phyloP scores from a whole-genome alignment of 257 asterid species.

The Fraxinus quadrangulata region DNA sequence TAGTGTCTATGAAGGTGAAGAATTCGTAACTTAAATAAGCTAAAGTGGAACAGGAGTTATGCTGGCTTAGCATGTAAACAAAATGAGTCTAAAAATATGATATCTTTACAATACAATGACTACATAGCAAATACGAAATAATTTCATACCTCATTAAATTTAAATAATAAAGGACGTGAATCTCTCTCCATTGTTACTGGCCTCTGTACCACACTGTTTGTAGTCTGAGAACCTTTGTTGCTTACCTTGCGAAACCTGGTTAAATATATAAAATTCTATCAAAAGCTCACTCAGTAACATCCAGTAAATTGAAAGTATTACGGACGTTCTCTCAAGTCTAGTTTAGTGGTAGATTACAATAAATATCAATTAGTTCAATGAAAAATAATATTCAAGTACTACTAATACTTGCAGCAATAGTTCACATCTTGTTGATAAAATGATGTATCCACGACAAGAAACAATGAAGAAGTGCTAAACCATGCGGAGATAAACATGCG shows the following conservation, averaged over 20 bases:
- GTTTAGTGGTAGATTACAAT: not conserved
- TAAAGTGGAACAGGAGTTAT: not conserved
- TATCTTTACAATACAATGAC: not conserved
- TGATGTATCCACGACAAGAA: not conserved
- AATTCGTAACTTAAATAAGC: not conserved
- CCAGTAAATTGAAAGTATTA: not conserved
- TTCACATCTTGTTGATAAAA: not conserved
- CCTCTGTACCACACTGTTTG: constrained; percentile 33
- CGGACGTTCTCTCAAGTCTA: not conserved
- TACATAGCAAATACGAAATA: not conserved
- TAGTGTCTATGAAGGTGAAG: not conserved
- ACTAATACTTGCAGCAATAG: not conserved
- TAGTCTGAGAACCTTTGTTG: constrained; percentile 41
- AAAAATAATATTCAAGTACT: too few relatives aligned
- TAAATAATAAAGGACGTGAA: constrained; percentile 73
- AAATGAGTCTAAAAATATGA: not conserved
- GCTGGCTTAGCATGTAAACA: not conserved
- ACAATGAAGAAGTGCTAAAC: not conserved
- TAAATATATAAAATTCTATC: not conserved
- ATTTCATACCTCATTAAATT: constrained; percentile 75
- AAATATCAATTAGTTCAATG: not conserved
- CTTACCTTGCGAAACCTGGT: constrained; percentile 67
- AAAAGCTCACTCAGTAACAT: not conserved
- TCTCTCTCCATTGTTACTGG: constrained; percentile 56
- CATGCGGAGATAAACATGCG: not conserved